Evolutionary conservation across 1,284 basidiomycete genomes (phyloP).

Genomic region (Pseudozyma tsukubaensis): DNA sequence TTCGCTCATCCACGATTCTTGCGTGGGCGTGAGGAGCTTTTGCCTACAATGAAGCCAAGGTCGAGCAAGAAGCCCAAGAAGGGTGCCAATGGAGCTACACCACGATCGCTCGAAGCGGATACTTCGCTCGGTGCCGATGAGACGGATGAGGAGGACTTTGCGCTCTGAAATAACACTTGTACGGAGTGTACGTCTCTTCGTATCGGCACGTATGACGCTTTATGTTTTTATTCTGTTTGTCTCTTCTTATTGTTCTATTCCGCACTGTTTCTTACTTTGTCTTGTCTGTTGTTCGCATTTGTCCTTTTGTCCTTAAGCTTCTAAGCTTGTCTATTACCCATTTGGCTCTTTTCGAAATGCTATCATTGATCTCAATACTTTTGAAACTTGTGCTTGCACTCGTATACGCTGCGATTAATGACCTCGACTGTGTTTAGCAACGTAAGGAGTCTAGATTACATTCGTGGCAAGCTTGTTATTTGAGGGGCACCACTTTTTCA

Average conservation of each 20-base stretch:
- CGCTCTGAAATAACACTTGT: constrained; percentile 13
- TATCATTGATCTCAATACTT: neutral
- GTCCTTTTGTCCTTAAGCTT: too few species aligned
- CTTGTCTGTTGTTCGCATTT: neutral
- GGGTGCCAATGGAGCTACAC: constrained; percentile 16
- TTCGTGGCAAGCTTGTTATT: neutral
- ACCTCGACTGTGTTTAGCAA: neutral
- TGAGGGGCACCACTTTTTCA: constrained; percentile 17
- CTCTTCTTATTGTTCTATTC: neutral
- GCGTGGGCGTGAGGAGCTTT: constrained; percentile 59
- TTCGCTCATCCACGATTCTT: constrained; percentile 67
- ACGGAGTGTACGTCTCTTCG: neutral
- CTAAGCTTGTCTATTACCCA: neutral
- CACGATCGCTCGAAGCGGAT: constrained; percentile 32
- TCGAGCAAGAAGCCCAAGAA: constrained; percentile 67
- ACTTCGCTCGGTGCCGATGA: constrained; percentile 40
- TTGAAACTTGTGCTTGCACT: neutral
- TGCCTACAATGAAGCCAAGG: constrained; percentile 67
- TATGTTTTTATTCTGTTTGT: neutral
- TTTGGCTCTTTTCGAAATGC: neutral
- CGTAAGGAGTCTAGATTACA: neutral
- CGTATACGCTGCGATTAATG: neutral
- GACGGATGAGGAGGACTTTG: constrained; percentile 55
- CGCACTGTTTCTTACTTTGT: neutral
- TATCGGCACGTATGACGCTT: neutral